Evolutionary conservation across 768 basidiomycete genomes (phyloP).

Genomic region (Pleurotus platypus): DNA sequence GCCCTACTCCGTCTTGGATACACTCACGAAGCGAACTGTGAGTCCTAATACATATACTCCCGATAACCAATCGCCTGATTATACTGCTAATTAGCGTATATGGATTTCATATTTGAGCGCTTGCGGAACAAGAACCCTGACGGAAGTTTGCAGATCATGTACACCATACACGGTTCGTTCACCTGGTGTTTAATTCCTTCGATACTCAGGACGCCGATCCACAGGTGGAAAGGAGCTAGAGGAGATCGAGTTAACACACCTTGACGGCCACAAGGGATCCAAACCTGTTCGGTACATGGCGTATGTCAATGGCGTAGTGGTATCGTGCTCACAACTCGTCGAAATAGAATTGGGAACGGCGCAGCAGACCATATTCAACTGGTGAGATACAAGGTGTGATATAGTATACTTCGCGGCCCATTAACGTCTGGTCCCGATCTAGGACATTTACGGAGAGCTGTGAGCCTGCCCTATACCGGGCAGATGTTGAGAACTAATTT

Average conservation of each 20-base stretch:
- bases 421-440: not conserved
- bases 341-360: conserved; percentile 81
- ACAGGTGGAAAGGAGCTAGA: conserved; percentile 74
- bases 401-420: conserved; percentile 10
- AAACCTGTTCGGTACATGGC: conserved; percentile 63
- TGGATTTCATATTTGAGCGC: conserved; percentile 88
- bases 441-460: conserved; percentile 98
- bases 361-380: conserved; percentile 92
- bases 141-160: conserved; percentile 95
- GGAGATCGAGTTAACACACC: conserved; percentile 79
- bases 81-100: conserved; percentile 52
- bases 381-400: conserved; percentile 30
- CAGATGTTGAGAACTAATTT: not conserved
- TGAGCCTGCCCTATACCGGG: conserved; percentile 26
- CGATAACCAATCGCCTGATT: not conserved
- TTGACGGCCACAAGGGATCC: conserved; percentile 86
- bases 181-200: not conserved
- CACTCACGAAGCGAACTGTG: conserved; percentile 87
- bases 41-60: conserved; percentile 11
- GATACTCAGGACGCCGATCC: too few relatives aligned
- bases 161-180: conserved; percentile 80
- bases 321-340: not conserved
- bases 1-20: conserved; percentile 92
- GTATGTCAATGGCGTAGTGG: not conserved
- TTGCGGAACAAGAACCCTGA: conserved; percentile 82